Evolutionary conservation across 805 yeast genomes (phyloP), one percentile per base, ranked within the genome.

Genomic region (Komagataella populi): DNA sequence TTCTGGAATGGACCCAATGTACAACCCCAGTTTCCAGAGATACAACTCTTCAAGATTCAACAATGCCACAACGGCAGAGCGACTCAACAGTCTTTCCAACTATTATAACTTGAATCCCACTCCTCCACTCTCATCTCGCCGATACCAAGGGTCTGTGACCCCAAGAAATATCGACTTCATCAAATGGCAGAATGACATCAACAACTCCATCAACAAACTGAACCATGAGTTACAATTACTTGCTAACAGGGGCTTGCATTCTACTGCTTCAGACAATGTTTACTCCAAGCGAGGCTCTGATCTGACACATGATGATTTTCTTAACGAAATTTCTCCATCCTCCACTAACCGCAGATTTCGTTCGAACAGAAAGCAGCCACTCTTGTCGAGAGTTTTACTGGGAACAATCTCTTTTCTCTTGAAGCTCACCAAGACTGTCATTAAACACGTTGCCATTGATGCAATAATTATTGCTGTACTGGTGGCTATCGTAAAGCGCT

Each of bases 151-250:
- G 22, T 52, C 54, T 23, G 55, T 52, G 43, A 47, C 55, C 24
- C 56, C 51, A 39, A 44, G 23, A 20, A 18, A 44, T 44, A 16
- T 58, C 5, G 81, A 76, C 45, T 72, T 77, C 54, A 65, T 70
- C 46, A 68, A 65, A 48, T 77, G 83, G 83, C 81, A 76, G 58
- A 70, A 68, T 36, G 81, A 77, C 51, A 73, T 77, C 48, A 77
- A 76, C 54, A 56, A 68, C 48, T 66, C 78, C 6, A 63, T 78
- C 50, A 69, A 66, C 53, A 70, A 71, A 57, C 68, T 78, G 45
- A 66, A 74, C 16, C 62, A 67, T 50, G 81, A 77, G 49, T 54
- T 67, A 16, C 55, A 62, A 6, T 58, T 54, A 44, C 39, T 30
- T 30, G 45, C 61, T 51, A 53, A 49, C 46, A 49, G 45, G 48